phyloP scores from a whole-genome alignment of 1,139 yeast species.

The Zygosaccharomyces pseudobailii region DNA sequence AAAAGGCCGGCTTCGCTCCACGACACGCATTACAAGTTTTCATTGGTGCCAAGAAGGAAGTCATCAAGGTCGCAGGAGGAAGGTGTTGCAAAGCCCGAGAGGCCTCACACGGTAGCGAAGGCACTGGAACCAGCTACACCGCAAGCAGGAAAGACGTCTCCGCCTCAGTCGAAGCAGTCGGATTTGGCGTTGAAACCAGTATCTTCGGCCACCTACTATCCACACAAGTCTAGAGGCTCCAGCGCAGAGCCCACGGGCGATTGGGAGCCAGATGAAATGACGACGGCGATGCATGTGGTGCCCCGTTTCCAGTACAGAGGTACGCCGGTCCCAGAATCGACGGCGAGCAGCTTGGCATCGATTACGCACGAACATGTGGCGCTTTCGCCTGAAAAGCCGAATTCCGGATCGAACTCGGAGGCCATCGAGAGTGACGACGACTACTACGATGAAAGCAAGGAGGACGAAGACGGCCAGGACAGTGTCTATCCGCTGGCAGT shows the following conservation, averaged over 20 bases:
- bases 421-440: constrained; percentile 18
- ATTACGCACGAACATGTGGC: constrained; percentile 15
- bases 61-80: constrained; percentile 9
- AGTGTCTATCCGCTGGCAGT: constrained; percentile 64
- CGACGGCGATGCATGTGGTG: constrained; percentile 6
- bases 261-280: neutral
- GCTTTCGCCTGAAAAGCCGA: constrained; percentile 8
- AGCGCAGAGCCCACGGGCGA: neutral
- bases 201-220: constrained; percentile 64
- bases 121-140: neutral
- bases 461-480: constrained; percentile 24
- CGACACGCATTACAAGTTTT: constrained; percentile 14
- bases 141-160: neutral
- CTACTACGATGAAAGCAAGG: constrained; percentile 17
- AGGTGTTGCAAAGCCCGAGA: neutral
- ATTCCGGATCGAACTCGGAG: constrained; percentile 18
- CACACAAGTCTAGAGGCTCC: constrained; percentile 43
- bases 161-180: constrained; percentile 3
- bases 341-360: neutral
- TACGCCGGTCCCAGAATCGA: constrained; percentile 16
- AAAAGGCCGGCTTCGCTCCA: constrained; percentile 10
- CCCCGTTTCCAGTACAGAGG: constrained; percentile 18
- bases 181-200: constrained; percentile 43
- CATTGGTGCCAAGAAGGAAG: constrained; percentile 10
- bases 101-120: neutral